Conservation (phyloP, 768 basidiomycete genomes). For the Floccularia luteovirens region DNA sequence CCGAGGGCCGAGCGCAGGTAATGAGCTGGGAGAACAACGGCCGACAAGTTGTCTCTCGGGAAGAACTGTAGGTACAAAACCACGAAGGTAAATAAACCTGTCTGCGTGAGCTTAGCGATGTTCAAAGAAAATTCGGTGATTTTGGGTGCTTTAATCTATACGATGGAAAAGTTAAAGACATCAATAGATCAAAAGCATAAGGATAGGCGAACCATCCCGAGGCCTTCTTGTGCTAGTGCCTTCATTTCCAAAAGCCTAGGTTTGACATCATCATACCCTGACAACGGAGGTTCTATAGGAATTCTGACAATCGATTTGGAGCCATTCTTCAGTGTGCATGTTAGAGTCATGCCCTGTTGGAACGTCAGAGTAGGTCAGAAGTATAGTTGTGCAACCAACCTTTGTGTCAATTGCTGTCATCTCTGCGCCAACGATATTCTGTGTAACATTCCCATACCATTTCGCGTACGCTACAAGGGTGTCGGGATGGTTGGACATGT, state of each 20-base stretch:
- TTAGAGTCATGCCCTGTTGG: conserved; percentile 59
- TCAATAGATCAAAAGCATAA: neutral
- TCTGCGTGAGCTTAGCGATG: conserved; percentile 21
- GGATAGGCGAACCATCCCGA: conserved; percentile 59
- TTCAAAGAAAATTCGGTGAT: conserved; percentile 45
- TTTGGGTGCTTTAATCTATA: conserved; percentile 54
- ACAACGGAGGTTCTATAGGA: conserved; percentile 62
- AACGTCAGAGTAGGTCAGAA: neutral
- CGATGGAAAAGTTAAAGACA: neutral
- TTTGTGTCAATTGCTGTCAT: conserved; percentile 67
- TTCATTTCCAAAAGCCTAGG: conserved; percentile 77
- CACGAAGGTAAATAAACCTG: conserved; percentile 14
- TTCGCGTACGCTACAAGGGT: conserved; percentile 81
- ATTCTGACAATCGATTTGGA: conserved; percentile 43
- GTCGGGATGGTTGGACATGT: conserved; percentile 81
- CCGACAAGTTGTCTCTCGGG: conserved; percentile 15
- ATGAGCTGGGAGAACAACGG: conserved; percentile 23
- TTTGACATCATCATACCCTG: conserved; percentile 76
- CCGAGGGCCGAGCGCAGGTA: conserved; percentile 21
- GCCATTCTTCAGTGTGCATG: conserved; percentile 47
- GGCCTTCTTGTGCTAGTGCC: conserved; percentile 66
- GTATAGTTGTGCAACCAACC: conserved; percentile 23
- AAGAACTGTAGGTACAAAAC: conserved; percentile 24
- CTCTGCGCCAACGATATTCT: conserved; percentile 50
- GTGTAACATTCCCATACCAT: conserved; percentile 59